These are phyloP conservation scores for Eucalyptus camaldulensis DNA, from an alignment of 345 rosid species.

Conservation along the genomic window DNA sequence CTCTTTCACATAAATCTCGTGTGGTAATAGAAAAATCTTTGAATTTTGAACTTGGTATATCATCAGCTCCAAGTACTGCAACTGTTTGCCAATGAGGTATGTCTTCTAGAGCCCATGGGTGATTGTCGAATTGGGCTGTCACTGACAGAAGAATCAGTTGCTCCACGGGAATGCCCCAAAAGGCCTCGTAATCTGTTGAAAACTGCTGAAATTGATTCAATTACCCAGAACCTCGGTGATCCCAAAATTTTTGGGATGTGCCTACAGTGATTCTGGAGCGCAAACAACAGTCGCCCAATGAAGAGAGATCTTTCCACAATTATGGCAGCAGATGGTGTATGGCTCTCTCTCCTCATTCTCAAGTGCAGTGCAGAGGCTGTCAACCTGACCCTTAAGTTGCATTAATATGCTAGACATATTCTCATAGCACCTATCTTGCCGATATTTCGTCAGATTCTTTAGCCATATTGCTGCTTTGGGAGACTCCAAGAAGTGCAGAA, in stretches of 20 bases:
- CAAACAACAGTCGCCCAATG: slow-evolving; percentile 79
- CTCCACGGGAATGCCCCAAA: slow-evolving; percentile 47
- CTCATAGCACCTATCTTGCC: slow-evolving; percentile 72
- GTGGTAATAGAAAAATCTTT: slow-evolving; percentile 46
- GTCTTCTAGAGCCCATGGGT: slow-evolving; percentile 44
- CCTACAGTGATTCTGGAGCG: slow-evolving; percentile 68
- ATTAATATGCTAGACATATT: slow-evolving; percentile 54
- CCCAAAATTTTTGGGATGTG: slow-evolving; percentile 77
- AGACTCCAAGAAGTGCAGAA: too few species aligned
- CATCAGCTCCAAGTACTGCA: slow-evolving; percentile 79
- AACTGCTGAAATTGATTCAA: slow-evolving; percentile 31
- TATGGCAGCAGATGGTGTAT: slow-evolving; percentile 33
- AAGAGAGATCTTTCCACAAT: slow-evolving; percentile 82
- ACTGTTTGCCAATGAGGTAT: slow-evolving; percentile 70
- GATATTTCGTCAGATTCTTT: slow-evolving; percentile 61
- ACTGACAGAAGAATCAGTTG: slow-evolving; percentile 18
- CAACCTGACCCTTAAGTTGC: slow-evolving; percentile 53
- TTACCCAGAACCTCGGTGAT: slow-evolving; percentile 90
- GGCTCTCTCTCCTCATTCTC: slow-evolving; percentile 25
- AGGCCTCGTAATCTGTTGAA: slow-evolving; percentile 57
- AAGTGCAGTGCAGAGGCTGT: slow-evolving; percentile 37
- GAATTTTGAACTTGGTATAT: slow-evolving; percentile 59
- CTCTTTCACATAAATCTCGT: slow-evolving; percentile 71
- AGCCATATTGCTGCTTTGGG: slow-evolving; percentile 64
- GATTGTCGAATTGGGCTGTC: slow-evolving; percentile 42